These are phyloP conservation scores for Botryosphaeria dothidea DNA, from an alignment of 2,329 filamentous ascomycete genomes.

Conservation along the genomic window DNA sequence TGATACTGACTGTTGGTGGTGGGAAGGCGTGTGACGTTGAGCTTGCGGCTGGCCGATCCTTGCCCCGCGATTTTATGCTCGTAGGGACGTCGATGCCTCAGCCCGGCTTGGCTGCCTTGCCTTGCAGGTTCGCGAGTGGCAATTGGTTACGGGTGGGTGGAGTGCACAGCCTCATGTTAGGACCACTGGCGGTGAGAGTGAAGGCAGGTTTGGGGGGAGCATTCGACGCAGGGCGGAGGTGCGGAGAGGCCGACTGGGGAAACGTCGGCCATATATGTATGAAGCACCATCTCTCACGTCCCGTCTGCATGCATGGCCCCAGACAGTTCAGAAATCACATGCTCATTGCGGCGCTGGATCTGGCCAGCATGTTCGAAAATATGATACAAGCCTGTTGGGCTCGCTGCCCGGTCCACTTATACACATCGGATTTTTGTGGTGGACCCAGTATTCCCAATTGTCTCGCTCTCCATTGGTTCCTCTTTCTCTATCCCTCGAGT, in stretches of 20 bases:
- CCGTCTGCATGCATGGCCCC: neutral
- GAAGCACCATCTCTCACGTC: neutral
- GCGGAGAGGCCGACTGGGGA: neutral
- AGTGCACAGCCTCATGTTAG: constrained; percentile 2
- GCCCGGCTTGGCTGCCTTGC: constrained; percentile 11
- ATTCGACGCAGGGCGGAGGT: neutral
- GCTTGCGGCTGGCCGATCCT: neutral
- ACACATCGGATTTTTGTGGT: neutral
- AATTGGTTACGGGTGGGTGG: neutral
- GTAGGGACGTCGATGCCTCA: constrained; percentile 1
- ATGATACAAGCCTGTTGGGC: constrained; percentile 11
- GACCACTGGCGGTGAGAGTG: neutral
- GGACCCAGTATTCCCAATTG: neutral
- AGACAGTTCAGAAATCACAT: neutral
- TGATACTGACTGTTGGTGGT: constrained; percentile 20
- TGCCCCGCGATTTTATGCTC: neutral
- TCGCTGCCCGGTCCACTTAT: constrained; percentile 7
- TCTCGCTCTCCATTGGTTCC: neutral
- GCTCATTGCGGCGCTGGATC: constrained; percentile 14
- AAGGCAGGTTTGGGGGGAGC: neutral
- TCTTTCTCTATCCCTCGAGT: neutral
- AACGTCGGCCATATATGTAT: constrained; percentile 1
- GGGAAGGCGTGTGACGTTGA: constrained; percentile 18
- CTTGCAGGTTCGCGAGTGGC: neutral
- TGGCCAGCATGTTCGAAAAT: neutral